Conservation (phyloP, 257 asterid genomes). For the Eucommia ulmoides region DNA sequence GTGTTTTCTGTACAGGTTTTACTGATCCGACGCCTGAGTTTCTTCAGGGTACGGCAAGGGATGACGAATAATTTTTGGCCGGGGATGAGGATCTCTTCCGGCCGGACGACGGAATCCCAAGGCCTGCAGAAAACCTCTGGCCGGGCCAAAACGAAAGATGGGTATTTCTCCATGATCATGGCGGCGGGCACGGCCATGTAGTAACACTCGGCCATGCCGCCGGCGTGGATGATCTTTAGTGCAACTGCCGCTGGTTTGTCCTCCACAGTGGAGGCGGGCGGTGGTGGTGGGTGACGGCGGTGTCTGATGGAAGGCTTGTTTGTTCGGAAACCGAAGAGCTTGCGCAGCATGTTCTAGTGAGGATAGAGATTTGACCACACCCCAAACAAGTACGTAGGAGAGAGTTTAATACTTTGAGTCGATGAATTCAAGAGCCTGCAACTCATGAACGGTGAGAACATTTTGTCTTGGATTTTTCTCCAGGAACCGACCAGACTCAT, state of each 20-base stretch:
- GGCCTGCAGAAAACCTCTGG: conserved; percentile 57
- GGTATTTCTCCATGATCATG: conserved; percentile 45
- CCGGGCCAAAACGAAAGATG: conserved; percentile 34
- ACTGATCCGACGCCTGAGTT: conserved; percentile 34
- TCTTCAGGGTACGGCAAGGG: conserved; percentile 42
- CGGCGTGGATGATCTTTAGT: conserved; percentile 50
- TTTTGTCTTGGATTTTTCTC: neutral
- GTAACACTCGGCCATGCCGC: conserved; percentile 42
- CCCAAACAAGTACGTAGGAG: neutral
- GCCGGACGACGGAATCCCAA: conserved; percentile 44
- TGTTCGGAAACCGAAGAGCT: neutral
- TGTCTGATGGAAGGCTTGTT: neutral
- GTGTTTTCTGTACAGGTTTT: conserved; percentile 6
- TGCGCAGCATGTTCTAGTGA: neutral
- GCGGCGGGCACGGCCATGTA: conserved; percentile 78
- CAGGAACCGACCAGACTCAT: neutral
- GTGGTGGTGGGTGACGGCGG: neutral
- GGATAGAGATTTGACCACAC: neutral
- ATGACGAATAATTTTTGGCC: conserved; percentile 52
- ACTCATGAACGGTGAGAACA: too few relatives aligned
- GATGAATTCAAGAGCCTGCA: neutral
- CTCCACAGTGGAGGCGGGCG: neutral
- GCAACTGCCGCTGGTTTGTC: conserved; percentile 15
- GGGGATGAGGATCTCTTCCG: conserved; percentile 51
- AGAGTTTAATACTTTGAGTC: neutral